Evolutionary conservation across 2,329 filamentous ascomycete genomes (phyloP), one percentile per base, ranked within the genome.

Genomic region (Nakataea oryzae): DNA sequence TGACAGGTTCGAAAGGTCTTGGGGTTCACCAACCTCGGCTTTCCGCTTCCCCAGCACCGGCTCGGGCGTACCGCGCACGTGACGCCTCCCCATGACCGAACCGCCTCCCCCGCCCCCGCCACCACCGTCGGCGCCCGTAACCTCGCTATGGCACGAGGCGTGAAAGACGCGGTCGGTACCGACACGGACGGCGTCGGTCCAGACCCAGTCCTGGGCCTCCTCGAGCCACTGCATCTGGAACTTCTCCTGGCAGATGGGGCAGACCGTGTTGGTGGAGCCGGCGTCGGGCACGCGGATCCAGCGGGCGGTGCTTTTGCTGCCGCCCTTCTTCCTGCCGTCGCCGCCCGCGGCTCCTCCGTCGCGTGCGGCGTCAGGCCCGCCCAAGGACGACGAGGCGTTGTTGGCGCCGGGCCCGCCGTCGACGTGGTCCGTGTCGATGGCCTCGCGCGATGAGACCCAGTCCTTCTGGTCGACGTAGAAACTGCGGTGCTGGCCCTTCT

Each of bases 171-270:
- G 86, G 62, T 82, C 85, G 47, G 88, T 89, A 29, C 89, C 90
- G 32, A 96, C 85, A 66, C 88, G 83, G 60, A 90, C 81, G 0
- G 93, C 90, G 73, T 99, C 93, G 73, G 91, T 88, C 90, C 95
- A 97, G 54, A 99, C 93, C 83, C 93, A 97, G 70, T 99, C 93
- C 74, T 97, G 92, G 24, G 89, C 90, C 65, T 96, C 91, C 68
- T 96, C 91, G 8, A 93, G 86, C 89, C 92, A 97, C 66, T 89
- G 89, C 66, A 90, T 91, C 75, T 96, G 89, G 69, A 99, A 97
- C 67, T 89, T 89, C 72, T 99, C 95, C 73, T 96, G 93, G 73
- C 95, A 97, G 68, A 99, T 96, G 2, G 92, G 91, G 70, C 95
- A 99, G 1, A 89, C 83, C 21, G 85, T 88, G 70, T 91, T 93